These are phyloP conservation scores for Venturia aucupariae DNA, from an alignment of 2,329 filamentous ascomycete species.

Conservation along the genomic window DNA sequence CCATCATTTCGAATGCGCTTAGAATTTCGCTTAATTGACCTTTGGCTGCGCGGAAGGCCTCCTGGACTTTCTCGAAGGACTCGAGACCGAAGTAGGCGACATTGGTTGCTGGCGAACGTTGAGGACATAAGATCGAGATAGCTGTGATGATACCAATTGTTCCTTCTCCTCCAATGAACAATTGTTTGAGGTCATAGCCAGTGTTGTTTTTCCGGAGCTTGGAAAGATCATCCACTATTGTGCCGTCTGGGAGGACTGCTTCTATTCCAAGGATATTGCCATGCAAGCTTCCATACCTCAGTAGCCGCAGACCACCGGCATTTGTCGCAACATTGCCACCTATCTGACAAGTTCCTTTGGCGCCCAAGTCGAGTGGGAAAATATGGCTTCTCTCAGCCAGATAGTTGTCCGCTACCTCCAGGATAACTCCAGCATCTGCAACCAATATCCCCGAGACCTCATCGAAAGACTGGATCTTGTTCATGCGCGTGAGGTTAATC, in stretches of 20 bases:
- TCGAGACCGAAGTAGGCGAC: conserved; percentile 90
- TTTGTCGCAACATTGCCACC: conserved; percentile 96
- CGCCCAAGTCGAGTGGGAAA: conserved; percentile 93
- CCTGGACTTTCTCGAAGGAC: conserved; percentile 80
- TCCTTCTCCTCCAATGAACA: conserved; percentile 92
- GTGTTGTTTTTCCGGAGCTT: conserved; percentile 97
- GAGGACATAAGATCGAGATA: conserved; percentile 81
- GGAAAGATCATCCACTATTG: conserved; percentile 78
- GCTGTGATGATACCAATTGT: conserved; percentile 92
- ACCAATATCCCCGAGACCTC: conserved; percentile 85
- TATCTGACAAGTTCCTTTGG: conserved; percentile 93
- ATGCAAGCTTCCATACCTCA: conserved; percentile 90
- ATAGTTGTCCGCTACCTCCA: conserved; percentile 81
- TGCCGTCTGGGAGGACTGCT: conserved; percentile 87
- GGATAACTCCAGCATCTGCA: conserved; percentile 80
- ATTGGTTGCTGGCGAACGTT: conserved; percentile 78
- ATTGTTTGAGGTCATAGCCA: conserved; percentile 91
- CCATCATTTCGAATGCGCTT: conserved; percentile 97
- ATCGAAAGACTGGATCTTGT: conserved; percentile 83
- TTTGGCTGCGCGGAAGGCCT: conserved; percentile 83
- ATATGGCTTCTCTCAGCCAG: conserved; percentile 76
- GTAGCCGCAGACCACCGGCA: conserved; percentile 78
- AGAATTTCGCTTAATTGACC: conserved; percentile 86
- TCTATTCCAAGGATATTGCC: conserved; percentile 88
- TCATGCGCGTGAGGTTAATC: conserved; percentile 83